Evolutionary conservation across 805 yeast genomes (phyloP).

Genomic region (Nakazawaea wyomingensis): DNA sequence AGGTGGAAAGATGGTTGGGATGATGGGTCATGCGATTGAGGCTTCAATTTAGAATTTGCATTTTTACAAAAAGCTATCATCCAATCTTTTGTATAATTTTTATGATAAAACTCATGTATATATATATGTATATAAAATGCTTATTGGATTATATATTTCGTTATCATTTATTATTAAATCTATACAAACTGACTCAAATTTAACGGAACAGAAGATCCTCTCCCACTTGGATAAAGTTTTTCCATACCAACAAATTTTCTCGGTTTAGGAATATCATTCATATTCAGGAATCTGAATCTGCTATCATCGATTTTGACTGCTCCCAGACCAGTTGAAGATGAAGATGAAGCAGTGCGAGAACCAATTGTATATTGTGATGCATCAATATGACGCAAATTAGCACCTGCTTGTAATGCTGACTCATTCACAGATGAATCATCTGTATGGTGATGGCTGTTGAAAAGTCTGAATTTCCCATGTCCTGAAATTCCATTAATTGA

Average conservation of each 20-base stretch:
- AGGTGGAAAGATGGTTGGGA: conserved; percentile 98
- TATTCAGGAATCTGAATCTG: conserved; percentile 67
- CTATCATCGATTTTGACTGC: conserved; percentile 57
- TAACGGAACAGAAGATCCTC: conserved; percentile 89
- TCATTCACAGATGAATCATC: conserved; percentile 30
- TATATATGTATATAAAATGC: no score
- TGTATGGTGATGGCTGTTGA: conserved; percentile 15
- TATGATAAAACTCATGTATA: no score
- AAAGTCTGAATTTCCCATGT: conserved; percentile 13
- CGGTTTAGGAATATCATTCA: conserved; percentile 78
- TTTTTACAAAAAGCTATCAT: no score
- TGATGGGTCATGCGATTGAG: conserved; percentile 44
- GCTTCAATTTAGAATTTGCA: no score
- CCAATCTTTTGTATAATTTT: no score
- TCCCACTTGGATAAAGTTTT: conserved; percentile 90
- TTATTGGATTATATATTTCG: no score
- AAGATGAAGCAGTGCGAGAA: conserved; percentile 22
- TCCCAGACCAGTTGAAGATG: conserved; percentile 16
- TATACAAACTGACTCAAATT: conserved; percentile 33
- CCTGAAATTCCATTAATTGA: conserved; percentile 16
- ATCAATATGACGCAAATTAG: conserved; percentile 53
- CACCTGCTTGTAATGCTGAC: conserved; percentile 41
- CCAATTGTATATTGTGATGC: conserved; percentile 62
- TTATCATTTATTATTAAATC: no score
- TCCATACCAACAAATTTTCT: conserved; percentile 64